Evolutionary conservation across 1,139 yeast genomes (phyloP).

Genomic region (Citeromyces hawaiiensis): DNA sequence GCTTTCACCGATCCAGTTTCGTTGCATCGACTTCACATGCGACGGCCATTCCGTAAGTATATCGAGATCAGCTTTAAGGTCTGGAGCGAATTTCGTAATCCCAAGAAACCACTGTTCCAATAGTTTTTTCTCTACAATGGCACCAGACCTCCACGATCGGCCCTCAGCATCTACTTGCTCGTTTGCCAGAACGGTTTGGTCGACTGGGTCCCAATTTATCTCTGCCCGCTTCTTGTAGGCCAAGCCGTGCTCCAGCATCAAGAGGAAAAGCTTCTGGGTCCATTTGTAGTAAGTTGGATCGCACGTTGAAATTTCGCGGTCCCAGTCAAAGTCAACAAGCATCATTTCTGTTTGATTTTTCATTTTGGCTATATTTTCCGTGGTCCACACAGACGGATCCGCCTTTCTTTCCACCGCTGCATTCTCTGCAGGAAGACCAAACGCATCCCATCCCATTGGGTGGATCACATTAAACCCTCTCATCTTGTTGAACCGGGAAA

Average conservation of each 20-base stretch:
- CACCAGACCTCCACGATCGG: constrained; percentile 94
- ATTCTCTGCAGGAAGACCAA: constrained; percentile 95
- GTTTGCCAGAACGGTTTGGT: constrained; percentile 85
- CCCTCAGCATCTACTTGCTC: constrained; percentile 93
- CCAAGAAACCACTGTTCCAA: constrained; percentile 90
- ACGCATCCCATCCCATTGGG: constrained; percentile 99
- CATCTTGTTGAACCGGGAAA: constrained; percentile 67
- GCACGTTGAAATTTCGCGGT: constrained; percentile 78
- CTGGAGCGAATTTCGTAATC: constrained; percentile 69
- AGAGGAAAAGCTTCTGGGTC: constrained; percentile 77
- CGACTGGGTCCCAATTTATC: constrained; percentile 97
- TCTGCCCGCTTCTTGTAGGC: constrained; percentile 81
- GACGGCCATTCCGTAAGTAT: constrained; percentile 68
- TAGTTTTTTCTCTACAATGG: constrained; percentile 67
- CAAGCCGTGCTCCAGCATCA: constrained; percentile 58
- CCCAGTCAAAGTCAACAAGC: constrained; percentile 92
- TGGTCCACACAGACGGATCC: constrained; percentile 78
- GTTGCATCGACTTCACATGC: constrained; percentile 82
- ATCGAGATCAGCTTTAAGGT: constrained; percentile 48
- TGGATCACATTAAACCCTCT: constrained; percentile 72
- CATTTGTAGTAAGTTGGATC: constrained; percentile 80
- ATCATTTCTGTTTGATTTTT: constrained; percentile 64
- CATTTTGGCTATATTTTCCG: constrained; percentile 66
- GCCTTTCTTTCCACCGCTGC: constrained; percentile 85
- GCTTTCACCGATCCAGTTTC: constrained; percentile 87